phyloP scores from a whole-genome alignment of 2,329 filamentous ascomycete species.

The Gremmenia infestans region DNA sequence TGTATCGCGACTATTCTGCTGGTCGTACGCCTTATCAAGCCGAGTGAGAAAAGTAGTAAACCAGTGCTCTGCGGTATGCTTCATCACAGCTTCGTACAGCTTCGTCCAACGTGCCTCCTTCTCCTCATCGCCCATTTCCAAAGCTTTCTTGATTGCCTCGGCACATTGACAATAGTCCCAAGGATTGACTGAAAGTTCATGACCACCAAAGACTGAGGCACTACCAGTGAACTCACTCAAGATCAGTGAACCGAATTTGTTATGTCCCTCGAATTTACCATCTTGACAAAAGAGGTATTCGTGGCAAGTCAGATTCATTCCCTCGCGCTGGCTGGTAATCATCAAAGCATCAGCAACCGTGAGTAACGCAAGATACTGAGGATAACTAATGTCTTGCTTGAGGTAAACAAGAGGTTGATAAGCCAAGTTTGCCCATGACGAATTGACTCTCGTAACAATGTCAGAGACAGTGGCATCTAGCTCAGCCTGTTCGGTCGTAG shows the following conservation, averaged over 20 bases:
- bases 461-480: conserved; percentile 85
- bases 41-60: conserved; percentile 68
- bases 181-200: conserved; percentile 83
- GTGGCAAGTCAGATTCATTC: conserved; percentile 95
- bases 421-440: conserved; percentile 80
- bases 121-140: conserved; percentile 75
- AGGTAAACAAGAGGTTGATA: conserved; percentile 92
- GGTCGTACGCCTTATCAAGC: conserved; percentile 71
- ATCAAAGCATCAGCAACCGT: conserved; percentile 87
- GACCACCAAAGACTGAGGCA: conserved; percentile 74
- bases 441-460: conserved; percentile 92
- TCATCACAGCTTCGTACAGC: conserved; percentile 67
- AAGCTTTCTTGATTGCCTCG: conserved; percentile 74
- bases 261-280: conserved; percentile 60
- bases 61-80: conserved; percentile 84
- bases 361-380: conserved; percentile 87
- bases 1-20: conserved; percentile 80
- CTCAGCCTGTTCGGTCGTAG: conserved; percentile 81
- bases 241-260: conserved; percentile 84
- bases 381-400: conserved; percentile 89
- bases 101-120: conserved; percentile 70
- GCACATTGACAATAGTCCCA: conserved; percentile 92
- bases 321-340: conserved; percentile 91
- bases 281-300: conserved; percentile 94
- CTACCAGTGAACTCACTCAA: conserved; percentile 94